Conservation (phyloP, 164 flowering plant species). For the Vitis vinifera region DNA sequence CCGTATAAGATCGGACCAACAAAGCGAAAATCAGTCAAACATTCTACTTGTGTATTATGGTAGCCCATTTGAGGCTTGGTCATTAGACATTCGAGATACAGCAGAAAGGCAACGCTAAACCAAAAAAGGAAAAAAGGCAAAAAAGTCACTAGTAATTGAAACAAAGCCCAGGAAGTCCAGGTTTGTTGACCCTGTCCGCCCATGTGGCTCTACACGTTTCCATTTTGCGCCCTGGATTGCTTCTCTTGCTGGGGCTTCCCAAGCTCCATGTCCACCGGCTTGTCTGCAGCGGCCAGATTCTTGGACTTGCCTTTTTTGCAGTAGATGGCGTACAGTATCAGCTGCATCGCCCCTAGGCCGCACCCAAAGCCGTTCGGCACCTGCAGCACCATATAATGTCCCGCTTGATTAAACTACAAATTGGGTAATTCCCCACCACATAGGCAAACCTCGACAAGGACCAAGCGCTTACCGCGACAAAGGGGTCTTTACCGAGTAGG, state of each 20-base stretch:
- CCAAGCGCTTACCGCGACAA: conserved; percentile 46
- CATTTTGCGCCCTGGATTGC: neutral
- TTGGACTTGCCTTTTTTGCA: conserved; percentile 24
- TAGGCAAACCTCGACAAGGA: too few relatives aligned
- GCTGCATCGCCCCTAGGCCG: conserved; percentile 67
- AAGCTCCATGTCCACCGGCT: conserved; percentile 23
- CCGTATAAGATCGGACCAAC: too few relatives aligned
- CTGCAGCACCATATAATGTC: conserved; percentile 27
- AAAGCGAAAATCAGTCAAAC: too few relatives aligned
- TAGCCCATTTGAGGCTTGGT: too few relatives aligned
- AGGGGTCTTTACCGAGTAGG: conserved; percentile 57
- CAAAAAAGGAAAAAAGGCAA: neutral
- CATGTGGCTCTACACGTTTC: conserved; percentile 6
- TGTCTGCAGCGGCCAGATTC: conserved; percentile 7
- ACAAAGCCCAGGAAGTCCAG: too few relatives aligned
- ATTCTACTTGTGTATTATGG: too few relatives aligned
- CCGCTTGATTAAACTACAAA: too few relatives aligned
- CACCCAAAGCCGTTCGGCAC: conserved; percentile 83
- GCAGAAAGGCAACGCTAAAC: too few relatives aligned
- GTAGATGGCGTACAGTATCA: conserved; percentile 80
- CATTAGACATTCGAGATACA: too few relatives aligned
- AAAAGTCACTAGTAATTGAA: neutral
- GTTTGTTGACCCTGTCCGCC: too few relatives aligned
- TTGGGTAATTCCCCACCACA: too few relatives aligned
- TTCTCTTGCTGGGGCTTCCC: conserved; percentile 9